Base-by-base conservation (phyloP, 495 filamentous ascomycete genomes). In the Schizothecium vesticola region DNA sequence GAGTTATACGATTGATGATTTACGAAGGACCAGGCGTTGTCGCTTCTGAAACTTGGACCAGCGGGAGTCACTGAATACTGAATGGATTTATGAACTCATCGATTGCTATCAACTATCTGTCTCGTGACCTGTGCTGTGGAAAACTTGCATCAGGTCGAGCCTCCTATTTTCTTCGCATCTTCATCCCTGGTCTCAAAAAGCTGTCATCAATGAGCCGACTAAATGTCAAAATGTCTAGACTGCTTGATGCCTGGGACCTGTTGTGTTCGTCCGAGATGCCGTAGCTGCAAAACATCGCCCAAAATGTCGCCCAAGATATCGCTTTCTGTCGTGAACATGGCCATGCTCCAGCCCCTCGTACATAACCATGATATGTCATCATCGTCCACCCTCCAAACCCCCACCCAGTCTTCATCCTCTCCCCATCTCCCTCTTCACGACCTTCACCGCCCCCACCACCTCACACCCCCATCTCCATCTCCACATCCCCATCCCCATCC, bases 1-100 rank as follows among this genome's bases (percentile, higher is more conserved):
- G 77, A 83, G 25, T 65, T 72, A 29, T 79, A 80, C 61, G 70
- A 78, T 60, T 76, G 56, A 74, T 71, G 65, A 21, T 61, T 63
- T 4, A 64, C 22, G 56, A 71, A 56, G 68, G 57, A 23, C 43
- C n/a, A 56, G 55, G 19, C 22, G 19, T 56, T 59, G 58, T 28
- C 11, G 19, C 3, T 19, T 19, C 12, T 59, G 24, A 59, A n/a
- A 3, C 22, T 25, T 59, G 0, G 12, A 23, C 13, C 11, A 51
- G 43, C 43, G 43, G 43, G 43, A 51, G 43, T 51, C 43, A 51
- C 43, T 16, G 43, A n/a, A 2, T 2, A 51, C 43, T n/a, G 6
- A 51, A 51, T 51, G 43, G 8, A 51, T n/a, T 51, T 51, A 51
- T n/a, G 43, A 51, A 51, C 43, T 51, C 43, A 51, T 51, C 19